A percentile compares a stretch with the other conserved stretches of the same genome.
These are phyloP conservation scores for Dictyostelium brefeldianum DNA, from an alignment of 78 protist genomes.

Conservation along the genomic window DNA sequence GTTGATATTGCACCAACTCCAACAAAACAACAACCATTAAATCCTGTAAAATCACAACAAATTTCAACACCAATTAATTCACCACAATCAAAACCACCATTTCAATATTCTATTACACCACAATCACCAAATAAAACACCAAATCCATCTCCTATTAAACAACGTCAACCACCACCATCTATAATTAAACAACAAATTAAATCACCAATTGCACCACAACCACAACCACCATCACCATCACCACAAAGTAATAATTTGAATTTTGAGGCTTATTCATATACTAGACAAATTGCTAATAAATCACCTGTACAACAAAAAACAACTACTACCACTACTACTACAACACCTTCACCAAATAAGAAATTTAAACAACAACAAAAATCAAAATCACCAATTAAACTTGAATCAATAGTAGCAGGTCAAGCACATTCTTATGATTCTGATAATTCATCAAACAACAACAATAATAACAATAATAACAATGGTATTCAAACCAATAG, in stretches of 20 bases:
- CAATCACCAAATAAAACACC: not conserved
- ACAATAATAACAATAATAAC: not conserved
- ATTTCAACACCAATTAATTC: not conserved
- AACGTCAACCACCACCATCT: not conserved
- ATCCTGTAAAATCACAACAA: not conserved
- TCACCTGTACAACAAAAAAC: not conserved
- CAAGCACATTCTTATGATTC: too few relatives aligned
- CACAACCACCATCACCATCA: not conserved
- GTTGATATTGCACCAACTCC: not conserved
- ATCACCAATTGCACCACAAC: not conserved
- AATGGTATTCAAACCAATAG: not conserved
- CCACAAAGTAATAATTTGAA: not conserved
- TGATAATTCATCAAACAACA: not conserved
- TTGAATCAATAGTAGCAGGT: too few relatives aligned
- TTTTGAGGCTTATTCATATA: not conserved
- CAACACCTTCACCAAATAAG: not conserved
- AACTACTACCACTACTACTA: not conserved
- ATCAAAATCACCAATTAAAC: not conserved
- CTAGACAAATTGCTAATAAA: too few relatives aligned
- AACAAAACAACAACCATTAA: not conserved
- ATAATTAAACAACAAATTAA: not conserved
- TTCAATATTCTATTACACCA: not conserved
- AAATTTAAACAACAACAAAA: slow-evolving; percentile 1
- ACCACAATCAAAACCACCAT: not conserved
- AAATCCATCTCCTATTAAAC: not conserved